A percentile compares a stretch with the other conserved stretches of the same genome.
These are phyloP conservation scores for Fusarium coicis DNA, from an alignment of 2,329 filamentous ascomycete genomes.

Conservation along the genomic window DNA sequence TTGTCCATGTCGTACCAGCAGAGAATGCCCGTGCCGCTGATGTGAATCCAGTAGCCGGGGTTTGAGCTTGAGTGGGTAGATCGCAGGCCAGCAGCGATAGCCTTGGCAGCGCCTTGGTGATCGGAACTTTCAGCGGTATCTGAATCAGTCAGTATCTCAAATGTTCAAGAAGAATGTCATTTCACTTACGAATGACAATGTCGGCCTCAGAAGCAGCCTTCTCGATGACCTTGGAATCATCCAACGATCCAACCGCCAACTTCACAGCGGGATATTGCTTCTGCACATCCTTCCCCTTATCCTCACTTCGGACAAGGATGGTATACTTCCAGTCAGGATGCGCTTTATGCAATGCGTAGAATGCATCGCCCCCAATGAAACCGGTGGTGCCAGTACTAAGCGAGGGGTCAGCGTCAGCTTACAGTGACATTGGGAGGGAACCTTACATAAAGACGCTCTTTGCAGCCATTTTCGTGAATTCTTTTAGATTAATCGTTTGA, in stretches of 20 bases:
- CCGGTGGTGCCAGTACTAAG: slow-evolving; percentile 17
- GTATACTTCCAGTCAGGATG: slow-evolving; percentile 55
- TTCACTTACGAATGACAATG: slow-evolving; percentile 48
- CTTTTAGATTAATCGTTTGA: accelerated
- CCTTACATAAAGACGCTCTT: slow-evolving; percentile 18
- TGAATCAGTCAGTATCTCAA: background rate
- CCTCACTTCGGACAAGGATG: slow-evolving; percentile 55
- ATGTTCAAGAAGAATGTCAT: no score
- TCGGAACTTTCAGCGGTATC: slow-evolving; percentile 59
- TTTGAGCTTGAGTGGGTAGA: slow-evolving; percentile 57
- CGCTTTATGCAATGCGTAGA: slow-evolving; percentile 7
- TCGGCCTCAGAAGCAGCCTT: slow-evolving; percentile 48
- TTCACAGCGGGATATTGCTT: slow-evolving; percentile 43
- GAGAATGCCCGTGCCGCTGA: slow-evolving; percentile 66
- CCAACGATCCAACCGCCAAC: slow-evolving; percentile 48
- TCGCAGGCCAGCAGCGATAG: slow-evolving; percentile 56
- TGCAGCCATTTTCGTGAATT: background rate
- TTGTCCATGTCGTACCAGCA: slow-evolving; percentile 58
- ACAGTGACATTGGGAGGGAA: accelerated
- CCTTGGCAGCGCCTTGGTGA: slow-evolving; percentile 55
- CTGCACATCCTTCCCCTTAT: slow-evolving; percentile 49
- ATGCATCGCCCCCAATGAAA: slow-evolving; percentile 20
- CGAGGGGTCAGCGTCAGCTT: background rate
- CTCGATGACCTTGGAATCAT: slow-evolving; percentile 46
- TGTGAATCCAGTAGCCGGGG: slow-evolving; percentile 63